Conservation (phyloP, 2,329 filamentous ascomycete genomes). For the Fusarium beomiforme region DNA sequence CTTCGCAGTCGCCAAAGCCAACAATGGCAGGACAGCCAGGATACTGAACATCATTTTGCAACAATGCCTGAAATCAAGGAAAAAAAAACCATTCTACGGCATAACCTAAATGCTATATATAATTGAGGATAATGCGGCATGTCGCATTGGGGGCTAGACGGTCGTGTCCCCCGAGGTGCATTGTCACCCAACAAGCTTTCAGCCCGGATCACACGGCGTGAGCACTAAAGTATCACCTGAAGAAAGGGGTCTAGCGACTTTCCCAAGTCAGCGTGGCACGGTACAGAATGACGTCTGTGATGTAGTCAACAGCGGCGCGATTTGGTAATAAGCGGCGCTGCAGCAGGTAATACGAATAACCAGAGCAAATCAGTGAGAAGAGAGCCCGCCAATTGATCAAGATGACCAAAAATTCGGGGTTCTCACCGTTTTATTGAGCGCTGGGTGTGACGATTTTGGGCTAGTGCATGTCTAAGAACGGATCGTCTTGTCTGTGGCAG, state of each 20-base stretch:
- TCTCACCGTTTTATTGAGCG: neutral
- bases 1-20: conserved; percentile 4
- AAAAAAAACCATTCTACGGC: fast-evolving
- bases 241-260: neutral
- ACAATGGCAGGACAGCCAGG: conserved; percentile 5
- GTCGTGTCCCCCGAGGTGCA: neutral
- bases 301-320: neutral
- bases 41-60: neutral
- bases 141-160: neutral
- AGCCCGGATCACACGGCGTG: neutral
- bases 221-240: conserved; percentile 15
- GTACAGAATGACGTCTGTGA: conserved; percentile 3
- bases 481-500: neutral
- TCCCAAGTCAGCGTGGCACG: neutral
- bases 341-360: neutral
- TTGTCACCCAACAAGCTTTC: conserved; percentile 15
- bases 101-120: neutral
- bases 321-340: neutral
- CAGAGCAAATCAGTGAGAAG: neutral
- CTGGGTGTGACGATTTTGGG: neutral
- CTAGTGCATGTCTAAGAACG: neutral
- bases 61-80: fast-evolving
- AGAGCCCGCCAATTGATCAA: neutral
- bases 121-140: neutral
- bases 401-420: neutral